Evolutionary conservation across 257 asterid genomes (phyloP), one percentile per base, ranked within the genome.

Genomic region (Nicotiana benthamiana): DNA sequence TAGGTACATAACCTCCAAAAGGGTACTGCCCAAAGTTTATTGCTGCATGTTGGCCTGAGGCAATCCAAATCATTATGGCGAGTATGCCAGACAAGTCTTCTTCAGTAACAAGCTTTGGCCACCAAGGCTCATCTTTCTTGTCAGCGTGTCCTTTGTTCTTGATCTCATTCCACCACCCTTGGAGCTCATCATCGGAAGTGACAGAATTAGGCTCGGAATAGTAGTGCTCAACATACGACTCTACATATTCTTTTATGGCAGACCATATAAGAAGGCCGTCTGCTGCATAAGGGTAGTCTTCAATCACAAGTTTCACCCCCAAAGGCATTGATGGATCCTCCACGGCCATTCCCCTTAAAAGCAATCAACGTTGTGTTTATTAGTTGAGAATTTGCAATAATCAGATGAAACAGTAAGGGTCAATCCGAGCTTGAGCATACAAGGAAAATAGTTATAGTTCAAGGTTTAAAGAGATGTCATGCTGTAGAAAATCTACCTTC

Each of bases 21-120:
- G 98, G 98, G 62, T 92, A 94, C 78, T 94, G 98, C 53, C 98
- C 98, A 22, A 94, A 92, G 91, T 94, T 94, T 78, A 94, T 89
- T n/a, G 97, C 98, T 32, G 98, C 98, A 65, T 93, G 98, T 85
- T 94, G 97, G 62, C 94, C 97, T n/a, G 98, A 94, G 67, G 97
- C 97, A 6, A 86, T 83, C 98, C 98, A 94, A 56, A 94, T 91
- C 81, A 94, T 94, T 18, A 86, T 94, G 56, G 97, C 79, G 11
- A 94, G 89, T 32, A 94, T 92, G 79, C 80, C 75, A 0, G 93
- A 87, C 75, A 94, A 88, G 80, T 91, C 98, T 60, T 89, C 93
- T 60, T 90, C 91, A 10, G 94, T 92, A 1, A 59, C 46, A 51
- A 93, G 98, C 17, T 85, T 86, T 30, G 97, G 97, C 98, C 98